Evolutionary conservation across 306 rosid species (phyloP).

Genomic region (Rubus parviflorus): DNA sequence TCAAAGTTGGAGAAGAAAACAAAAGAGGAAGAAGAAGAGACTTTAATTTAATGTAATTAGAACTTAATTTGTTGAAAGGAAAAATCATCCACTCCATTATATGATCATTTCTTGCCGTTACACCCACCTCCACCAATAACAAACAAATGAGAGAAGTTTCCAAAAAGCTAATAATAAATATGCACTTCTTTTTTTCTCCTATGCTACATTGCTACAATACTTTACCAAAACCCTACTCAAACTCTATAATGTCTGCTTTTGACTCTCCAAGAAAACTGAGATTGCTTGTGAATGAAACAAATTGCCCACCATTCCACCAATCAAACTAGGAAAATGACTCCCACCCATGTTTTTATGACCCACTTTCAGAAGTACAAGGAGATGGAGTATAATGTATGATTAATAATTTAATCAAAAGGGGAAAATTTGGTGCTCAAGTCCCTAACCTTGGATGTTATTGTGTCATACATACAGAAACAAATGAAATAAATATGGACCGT

Average conservation of each 20-base stretch:
- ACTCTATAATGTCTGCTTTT: constrained; percentile 3
- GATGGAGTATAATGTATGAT: neutral
- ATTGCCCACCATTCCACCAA: neutral
- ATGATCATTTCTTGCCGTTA: neutral
- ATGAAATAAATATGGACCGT: constrained; percentile 12
- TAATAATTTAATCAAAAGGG: neutral
- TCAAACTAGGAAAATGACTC: neutral
- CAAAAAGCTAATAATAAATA: constrained; percentile 13
- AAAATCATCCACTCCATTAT: neutral
- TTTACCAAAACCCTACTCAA: constrained; percentile 30
- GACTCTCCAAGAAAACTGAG: neutral
- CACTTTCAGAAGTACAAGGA: neutral
- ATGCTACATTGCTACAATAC: neutral
- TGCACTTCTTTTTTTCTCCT: constrained; percentile 5
- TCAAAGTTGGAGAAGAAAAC: neutral
- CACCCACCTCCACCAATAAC: neutral
- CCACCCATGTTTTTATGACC: neutral
- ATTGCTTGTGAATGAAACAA: constrained; percentile 15
- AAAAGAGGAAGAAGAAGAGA: too few relatives aligned
- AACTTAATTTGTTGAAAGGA: constrained; percentile 1
- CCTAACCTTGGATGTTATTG: constrained; percentile 16
- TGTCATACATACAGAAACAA: constrained; percentile 23
- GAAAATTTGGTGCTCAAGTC: neutral
- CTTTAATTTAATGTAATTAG: neutral
- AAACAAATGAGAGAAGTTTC: constrained; percentile 6